Base-by-base conservation (phyloP, 2,329 filamentous ascomycete species). In the Ceratocystis lukuohia region DNA sequence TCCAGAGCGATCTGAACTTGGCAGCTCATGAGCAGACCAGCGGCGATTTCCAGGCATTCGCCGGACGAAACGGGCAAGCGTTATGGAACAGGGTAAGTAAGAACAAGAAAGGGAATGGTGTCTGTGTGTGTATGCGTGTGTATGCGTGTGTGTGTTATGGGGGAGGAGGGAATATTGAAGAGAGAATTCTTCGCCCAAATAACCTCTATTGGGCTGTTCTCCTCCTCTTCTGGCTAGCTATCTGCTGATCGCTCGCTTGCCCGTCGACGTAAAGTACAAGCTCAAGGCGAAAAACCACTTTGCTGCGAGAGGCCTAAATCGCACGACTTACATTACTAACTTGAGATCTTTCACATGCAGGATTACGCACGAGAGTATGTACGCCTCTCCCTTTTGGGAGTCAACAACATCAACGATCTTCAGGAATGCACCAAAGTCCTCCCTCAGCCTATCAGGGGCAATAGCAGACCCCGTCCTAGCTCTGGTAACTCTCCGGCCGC, bases 401-500 rank as follows among this genome's bases (percentile, higher is more conserved):
- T 84, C 15, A 77, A 80, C 70, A 82, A 83, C 70, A 80, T 84
- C 72, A 83, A 84, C 71, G 72, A 75, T 25, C 73, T 84, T 56
- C 80, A 77, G 17, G 81, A 84, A 69, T 84, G 82, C 76, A 81
- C 80, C 8, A 77, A 79, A 69, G 80, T 80, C 2, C 72, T 84
- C 8, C 81, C 78, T 5, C 68, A 75, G 0, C 70, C 71, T 50
- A 71, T 59, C 56, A 59, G 28, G 25, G 28, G 56, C 33, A 7
- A 20, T 59, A 8, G 56, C 3, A n/a, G 28, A n/a, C 28, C 12
- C 33, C 28, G 17, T 33, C 33, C 56, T n/a, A 28, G 53, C 53
- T 59, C 53, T 30, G 53, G 28, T 2, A 30, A 57, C 25, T 1
- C 28, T 6, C 53, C 46, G 17, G 45, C 20, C 5, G 17, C 45